Percentiles rank a stretch among this genome's conserved stretches.
Evolutionary conservation across 2,329 filamentous ascomycete genomes (phyloP).

Genomic region (Penicillium sp.): DNA sequence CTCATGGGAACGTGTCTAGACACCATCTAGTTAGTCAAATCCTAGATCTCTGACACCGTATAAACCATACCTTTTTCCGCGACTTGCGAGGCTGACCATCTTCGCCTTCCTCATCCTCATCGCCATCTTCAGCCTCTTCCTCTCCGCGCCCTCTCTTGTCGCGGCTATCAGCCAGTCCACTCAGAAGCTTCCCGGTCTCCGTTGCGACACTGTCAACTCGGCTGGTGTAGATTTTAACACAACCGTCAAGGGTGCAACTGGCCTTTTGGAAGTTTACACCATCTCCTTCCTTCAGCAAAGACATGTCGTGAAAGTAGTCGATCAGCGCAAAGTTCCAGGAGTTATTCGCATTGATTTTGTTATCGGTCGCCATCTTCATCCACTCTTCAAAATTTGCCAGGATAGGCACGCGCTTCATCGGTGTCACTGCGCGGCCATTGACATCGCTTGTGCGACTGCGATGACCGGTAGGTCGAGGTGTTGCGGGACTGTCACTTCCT

Average conservation of each 20-base stretch:
- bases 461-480: conserved; percentile 45
- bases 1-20: conserved; percentile 73
- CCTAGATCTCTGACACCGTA: neutral
- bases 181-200: conserved; percentile 91
- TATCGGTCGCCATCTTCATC: conserved; percentile 99
- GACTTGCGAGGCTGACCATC: conserved; percentile 51
- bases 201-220: conserved; percentile 97
- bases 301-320: conserved; percentile 99
- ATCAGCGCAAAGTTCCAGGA: conserved; percentile 99
- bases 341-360: conserved; percentile 97
- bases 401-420: conserved; percentile 93
- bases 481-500: conserved; percentile 50
- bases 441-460: conserved; percentile 50
- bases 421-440: conserved; percentile 74
- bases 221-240: conserved; percentile 99
- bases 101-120: conserved; percentile 61
- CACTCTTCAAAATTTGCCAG: conserved; percentile 98
- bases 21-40: conserved; percentile 22
- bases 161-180: conserved; percentile 76
- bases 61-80: conserved; percentile 66
- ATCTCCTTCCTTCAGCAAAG: conserved; percentile 89
- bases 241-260: conserved; percentile 94
- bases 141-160: conserved; percentile 68
- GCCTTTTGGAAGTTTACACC: conserved; percentile 98
- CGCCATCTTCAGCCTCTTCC: conserved; percentile 63